phyloP scores from a whole-genome alignment of 2,329 filamentous ascomycete species.

The Grosmannia serpens region DNA sequence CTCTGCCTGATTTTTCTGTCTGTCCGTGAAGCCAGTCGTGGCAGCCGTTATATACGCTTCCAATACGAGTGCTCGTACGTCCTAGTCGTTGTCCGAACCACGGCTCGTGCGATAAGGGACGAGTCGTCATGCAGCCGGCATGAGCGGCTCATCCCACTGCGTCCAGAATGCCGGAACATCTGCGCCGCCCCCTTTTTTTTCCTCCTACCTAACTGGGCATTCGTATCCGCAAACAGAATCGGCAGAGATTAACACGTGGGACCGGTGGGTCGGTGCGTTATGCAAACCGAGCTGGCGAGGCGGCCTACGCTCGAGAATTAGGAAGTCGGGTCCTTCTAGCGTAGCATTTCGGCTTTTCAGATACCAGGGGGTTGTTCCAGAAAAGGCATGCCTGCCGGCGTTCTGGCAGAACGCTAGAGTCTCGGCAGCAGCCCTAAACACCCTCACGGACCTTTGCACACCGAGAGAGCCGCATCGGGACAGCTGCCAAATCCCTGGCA shows the following conservation, averaged over 20 bases:
- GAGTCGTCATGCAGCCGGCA: neutral
- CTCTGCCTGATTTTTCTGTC: too few species aligned
- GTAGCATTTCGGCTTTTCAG: neutral
- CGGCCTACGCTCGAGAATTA: neutral
- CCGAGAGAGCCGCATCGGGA: neutral
- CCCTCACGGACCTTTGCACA: neutral
- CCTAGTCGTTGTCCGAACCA: neutral
- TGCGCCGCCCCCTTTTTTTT: neutral
- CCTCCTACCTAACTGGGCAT: neutral
- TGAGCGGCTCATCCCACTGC: neutral
- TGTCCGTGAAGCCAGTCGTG: too few species aligned
- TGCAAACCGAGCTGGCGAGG: neutral
- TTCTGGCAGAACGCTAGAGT: neutral
- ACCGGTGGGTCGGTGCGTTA: neutral
- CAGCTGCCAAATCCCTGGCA: neutral
- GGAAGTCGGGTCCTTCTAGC: neutral
- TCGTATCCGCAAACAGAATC: neutral
- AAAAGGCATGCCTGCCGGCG: neutral
- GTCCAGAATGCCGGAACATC: neutral
- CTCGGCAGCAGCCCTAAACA: neutral
- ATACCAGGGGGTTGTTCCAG: neutral
- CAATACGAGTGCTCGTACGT: neutral
- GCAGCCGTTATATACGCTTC: neutral
- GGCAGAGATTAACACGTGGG: neutral
- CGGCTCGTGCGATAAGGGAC: neutral